phyloP scores from a whole-genome alignment of 352 stramenopile genomes.

The Pythium sp. region DNA sequence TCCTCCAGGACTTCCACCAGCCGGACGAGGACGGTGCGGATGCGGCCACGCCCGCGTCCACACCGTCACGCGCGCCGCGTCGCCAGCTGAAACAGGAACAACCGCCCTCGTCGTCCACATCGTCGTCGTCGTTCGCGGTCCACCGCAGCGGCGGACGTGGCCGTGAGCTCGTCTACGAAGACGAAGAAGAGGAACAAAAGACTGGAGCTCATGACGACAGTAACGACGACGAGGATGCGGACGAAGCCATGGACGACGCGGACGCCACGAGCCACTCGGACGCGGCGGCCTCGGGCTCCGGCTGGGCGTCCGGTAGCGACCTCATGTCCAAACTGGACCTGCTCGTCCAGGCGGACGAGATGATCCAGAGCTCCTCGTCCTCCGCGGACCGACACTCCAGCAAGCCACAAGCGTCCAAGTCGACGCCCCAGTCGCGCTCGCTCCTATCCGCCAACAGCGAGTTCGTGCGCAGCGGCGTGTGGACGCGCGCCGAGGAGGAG shows the following conservation, averaged over 20 bases:
- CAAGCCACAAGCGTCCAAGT: neutral
- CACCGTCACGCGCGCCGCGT: neutral
- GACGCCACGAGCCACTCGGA: neutral
- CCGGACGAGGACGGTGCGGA: constrained; percentile 12
- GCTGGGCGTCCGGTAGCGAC: constrained; percentile 21
- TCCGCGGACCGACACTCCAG: neutral
- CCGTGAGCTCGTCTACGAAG: constrained; percentile 14
- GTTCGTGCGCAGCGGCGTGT: constrained; percentile 56
- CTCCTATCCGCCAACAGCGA: constrained; percentile 8
- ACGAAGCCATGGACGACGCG: constrained; percentile 9
- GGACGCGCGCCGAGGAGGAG: constrained; percentile 61
- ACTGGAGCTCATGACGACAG: constrained; percentile 15
- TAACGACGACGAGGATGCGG: neutral
- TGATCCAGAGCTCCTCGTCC: constrained; percentile 39
- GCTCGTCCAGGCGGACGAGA: constrained; percentile 67
- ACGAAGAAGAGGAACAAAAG: constrained; percentile 24
- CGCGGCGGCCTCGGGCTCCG: constrained; percentile 11
- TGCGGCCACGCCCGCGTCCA: constrained; percentile 4
- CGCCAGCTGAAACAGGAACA: neutral
- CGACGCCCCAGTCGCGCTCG: neutral
- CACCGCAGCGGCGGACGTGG: neutral
- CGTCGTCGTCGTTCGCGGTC: constrained; percentile 1
- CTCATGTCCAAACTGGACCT: constrained; percentile 55
- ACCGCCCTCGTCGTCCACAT: neutral
- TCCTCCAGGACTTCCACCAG: constrained; percentile 60